These are phyloP conservation scores for bread wheat (Triticum aestivum) DNA, from an alignment of 176 grass and related monocot genomes.

Conservation along the genomic window DNA sequence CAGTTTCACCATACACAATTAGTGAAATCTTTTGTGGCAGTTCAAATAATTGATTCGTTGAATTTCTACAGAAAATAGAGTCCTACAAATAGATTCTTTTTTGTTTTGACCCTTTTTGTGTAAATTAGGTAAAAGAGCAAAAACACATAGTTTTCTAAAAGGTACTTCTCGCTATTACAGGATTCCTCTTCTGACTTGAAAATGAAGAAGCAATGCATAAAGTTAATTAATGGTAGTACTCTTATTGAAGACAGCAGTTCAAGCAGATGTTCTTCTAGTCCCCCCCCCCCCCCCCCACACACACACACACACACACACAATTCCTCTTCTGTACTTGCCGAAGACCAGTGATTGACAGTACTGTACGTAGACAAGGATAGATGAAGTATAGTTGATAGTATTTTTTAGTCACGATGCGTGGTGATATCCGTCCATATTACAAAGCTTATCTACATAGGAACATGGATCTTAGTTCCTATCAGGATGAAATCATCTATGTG, in stretches of 20 bases:
- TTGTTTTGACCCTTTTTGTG: neutral
- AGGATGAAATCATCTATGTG: neutral
- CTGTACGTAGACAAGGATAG: neutral
- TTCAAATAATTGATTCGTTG: conserved; percentile 8
- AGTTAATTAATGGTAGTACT: conserved; percentile 35
- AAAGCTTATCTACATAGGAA: conserved; percentile 9
- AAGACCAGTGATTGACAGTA: conserved; percentile 27
- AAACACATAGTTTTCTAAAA: conserved; percentile 22
- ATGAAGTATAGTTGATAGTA: conserved; percentile 6
- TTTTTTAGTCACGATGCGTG: neutral
- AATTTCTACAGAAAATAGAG: conserved; percentile 3
- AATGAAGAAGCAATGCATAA: conserved; percentile 48
- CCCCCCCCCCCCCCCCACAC: neutral
- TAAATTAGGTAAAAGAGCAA: neutral
- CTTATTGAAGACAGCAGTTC: conserved; percentile 51
- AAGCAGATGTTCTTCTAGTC: conserved; percentile 59
- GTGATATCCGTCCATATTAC: conserved; percentile 7
- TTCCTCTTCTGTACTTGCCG: neutral
- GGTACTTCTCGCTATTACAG: conserved; percentile 32
- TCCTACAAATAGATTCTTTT: neutral
- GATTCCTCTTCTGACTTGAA: conserved; percentile 56
- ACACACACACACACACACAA: too few relatives aligned
- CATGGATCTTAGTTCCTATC: neutral
- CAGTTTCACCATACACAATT: neutral
- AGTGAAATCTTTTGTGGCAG: neutral